Evolutionary conservation across 1,284 basidiomycete species (phyloP).

Genomic region (Cystobasidiaceae sp.): DNA sequence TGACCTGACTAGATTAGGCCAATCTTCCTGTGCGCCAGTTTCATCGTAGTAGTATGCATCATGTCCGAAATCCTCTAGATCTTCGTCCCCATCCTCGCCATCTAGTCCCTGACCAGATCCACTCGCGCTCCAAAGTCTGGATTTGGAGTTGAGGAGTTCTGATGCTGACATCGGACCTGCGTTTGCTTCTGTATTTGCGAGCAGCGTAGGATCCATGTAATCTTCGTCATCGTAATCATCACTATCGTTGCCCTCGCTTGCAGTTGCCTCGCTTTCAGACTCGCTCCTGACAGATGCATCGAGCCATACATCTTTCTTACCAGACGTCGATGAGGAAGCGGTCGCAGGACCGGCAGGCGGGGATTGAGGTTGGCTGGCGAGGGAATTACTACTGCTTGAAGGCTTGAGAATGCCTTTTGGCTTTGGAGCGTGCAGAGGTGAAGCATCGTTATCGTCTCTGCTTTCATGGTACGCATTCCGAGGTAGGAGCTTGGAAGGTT

Average conservation of each 20-base stretch:
- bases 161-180: constrained; percentile 14
- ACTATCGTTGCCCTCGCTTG: constrained; percentile 1
- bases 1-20: constrained; percentile 72
- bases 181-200: constrained; percentile 28
- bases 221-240: constrained; percentile 19
- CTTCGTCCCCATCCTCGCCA: constrained; percentile 47
- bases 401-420: too few species aligned
- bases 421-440: too few species aligned
- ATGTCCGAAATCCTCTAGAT: constrained; percentile 31
- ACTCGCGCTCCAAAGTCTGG: not conserved
- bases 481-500: not conserved
- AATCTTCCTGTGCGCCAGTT: constrained; percentile 69
- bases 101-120: constrained; percentile 6
- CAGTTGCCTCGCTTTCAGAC: too few species aligned
- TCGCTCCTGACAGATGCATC: too few species aligned
- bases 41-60: constrained; percentile 40
- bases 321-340: too few species aligned
- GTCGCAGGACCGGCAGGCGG: not conserved
- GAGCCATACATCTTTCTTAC: too few species aligned
- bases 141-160: constrained; percentile 9
- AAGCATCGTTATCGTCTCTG: not conserved
- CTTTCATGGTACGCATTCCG: constrained; percentile 12
- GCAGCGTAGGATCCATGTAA: constrained; percentile 7
- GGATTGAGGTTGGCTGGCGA: not conserved
- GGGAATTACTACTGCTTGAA: not conserved